Conservation (phyloP, 208 protist species). For the Acanthamoeba triangularis region DNA sequence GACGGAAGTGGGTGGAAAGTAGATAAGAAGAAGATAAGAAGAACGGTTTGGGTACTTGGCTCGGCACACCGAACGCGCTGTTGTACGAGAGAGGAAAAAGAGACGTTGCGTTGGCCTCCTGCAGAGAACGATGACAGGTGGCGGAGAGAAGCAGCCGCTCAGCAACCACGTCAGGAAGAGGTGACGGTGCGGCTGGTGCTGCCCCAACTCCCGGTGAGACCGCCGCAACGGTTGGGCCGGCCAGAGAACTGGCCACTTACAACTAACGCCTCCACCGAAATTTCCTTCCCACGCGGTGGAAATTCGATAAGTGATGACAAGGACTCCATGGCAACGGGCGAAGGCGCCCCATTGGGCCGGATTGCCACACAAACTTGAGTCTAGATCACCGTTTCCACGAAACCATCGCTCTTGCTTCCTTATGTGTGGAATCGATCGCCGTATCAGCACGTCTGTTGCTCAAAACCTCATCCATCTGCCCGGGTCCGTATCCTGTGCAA, state of each 20-base stretch:
- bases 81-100: not conserved
- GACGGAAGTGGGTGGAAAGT: no score
- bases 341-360: not conserved
- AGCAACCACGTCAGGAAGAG: not conserved
- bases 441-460: no score
- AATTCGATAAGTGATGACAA: not conserved
- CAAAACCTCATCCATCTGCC: no score
- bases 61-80: no score
- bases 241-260: no score
- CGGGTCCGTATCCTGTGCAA: no score
- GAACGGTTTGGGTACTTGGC: no score
- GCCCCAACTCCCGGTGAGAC: not conserved
- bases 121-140: not conserved
- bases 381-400: not conserved
- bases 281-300: not conserved
- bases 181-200: not conserved
- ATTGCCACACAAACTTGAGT: not conserved
- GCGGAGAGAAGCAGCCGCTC: no score
- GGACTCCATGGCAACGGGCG: not conserved
- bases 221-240: not conserved
- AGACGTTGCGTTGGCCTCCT: not conserved
- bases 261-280: not conserved
- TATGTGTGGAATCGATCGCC: not conserved
- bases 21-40: no score
- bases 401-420: not conserved